These are phyloP conservation scores for Paecilomyces sp. DNA, from an alignment of 2,329 filamentous ascomycete genomes.

Conservation along the genomic window DNA sequence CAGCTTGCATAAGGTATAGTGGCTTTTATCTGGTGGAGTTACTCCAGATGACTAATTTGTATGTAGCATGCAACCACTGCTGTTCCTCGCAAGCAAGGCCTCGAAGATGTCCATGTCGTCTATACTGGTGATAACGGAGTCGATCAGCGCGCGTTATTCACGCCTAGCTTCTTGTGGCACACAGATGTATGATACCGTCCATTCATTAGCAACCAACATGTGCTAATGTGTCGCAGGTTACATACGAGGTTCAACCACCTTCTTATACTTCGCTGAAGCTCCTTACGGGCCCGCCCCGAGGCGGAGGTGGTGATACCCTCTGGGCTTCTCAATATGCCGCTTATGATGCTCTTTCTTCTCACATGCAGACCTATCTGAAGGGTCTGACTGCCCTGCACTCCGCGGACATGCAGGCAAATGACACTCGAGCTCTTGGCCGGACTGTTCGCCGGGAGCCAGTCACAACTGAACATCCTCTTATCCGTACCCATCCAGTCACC, in stretches of 20 bases:
- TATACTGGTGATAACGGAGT: constrained; percentile 47
- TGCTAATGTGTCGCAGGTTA: constrained; percentile 35
- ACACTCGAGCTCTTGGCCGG: constrained; percentile 43
- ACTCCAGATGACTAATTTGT: constrained; percentile 4
- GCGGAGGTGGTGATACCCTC: constrained; percentile 51
- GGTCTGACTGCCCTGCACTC: constrained; percentile 51
- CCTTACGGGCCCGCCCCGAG: constrained; percentile 46
- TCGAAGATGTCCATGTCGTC: constrained; percentile 52
- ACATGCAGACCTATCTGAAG: constrained; percentile 54
- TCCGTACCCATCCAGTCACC: constrained; percentile 55
- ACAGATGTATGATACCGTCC: constrained; percentile 36
- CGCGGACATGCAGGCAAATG: constrained; percentile 47
- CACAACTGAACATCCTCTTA: constrained; percentile 49
- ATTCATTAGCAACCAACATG: neutral
- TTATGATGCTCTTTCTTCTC: constrained; percentile 49
- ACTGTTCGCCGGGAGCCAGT: constrained; percentile 47
- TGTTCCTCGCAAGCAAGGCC: constrained; percentile 40
- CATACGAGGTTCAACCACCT: constrained; percentile 51
- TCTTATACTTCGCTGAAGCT: constrained; percentile 52
- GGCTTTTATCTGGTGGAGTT: neutral
- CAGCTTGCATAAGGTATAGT: constrained; percentile 40
- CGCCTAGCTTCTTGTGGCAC: constrained; percentile 50
- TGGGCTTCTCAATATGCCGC: constrained; percentile 54
- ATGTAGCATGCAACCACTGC: constrained; percentile 46
- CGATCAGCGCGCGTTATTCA: constrained; percentile 49